These are phyloP conservation scores for Neurospora sublineolata DNA, from an alignment of 495 filamentous ascomycete species.

Conservation along the genomic window DNA sequence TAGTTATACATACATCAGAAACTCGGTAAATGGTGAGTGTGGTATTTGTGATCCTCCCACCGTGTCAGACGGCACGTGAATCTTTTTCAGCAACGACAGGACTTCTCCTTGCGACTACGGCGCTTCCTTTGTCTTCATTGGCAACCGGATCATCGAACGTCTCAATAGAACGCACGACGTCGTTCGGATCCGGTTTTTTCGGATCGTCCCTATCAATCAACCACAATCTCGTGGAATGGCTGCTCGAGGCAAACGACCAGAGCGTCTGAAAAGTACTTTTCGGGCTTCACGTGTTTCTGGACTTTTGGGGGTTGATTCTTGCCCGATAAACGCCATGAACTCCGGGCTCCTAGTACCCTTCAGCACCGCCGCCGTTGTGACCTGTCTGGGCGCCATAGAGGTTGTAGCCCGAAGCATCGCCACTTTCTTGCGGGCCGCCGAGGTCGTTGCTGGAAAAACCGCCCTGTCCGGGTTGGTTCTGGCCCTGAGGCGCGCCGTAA, in stretches of 20 bases:
- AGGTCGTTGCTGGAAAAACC: constrained; percentile 48
- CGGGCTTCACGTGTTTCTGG: neutral
- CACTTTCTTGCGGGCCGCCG: constrained; percentile 38
- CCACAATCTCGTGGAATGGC: neutral
- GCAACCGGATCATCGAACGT: neutral
- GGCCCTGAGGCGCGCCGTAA: constrained; percentile 44
- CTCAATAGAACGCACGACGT: neutral
- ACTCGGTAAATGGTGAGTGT: neutral
- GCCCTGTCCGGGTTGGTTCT: constrained; percentile 33
- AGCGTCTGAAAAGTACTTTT: neutral
- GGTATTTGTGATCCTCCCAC: neutral
- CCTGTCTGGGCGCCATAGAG: constrained; percentile 51
- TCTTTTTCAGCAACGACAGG: neutral
- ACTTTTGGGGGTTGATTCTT: neutral
- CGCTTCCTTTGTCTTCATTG: neutral
- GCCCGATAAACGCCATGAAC: neutral
- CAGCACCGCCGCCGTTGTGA: constrained; percentile 56
- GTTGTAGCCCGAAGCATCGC: constrained; percentile 47
- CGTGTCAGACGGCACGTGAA: neutral
- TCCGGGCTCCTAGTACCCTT: neutral
- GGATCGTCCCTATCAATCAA: neutral
- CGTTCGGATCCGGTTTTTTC: neutral
- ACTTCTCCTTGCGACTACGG: neutral
- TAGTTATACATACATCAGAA: neutral
- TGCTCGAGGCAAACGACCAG: neutral